phyloP scores from a whole-genome alignment of 441 rosid genomes.

The Lepidium campestre region DNA sequence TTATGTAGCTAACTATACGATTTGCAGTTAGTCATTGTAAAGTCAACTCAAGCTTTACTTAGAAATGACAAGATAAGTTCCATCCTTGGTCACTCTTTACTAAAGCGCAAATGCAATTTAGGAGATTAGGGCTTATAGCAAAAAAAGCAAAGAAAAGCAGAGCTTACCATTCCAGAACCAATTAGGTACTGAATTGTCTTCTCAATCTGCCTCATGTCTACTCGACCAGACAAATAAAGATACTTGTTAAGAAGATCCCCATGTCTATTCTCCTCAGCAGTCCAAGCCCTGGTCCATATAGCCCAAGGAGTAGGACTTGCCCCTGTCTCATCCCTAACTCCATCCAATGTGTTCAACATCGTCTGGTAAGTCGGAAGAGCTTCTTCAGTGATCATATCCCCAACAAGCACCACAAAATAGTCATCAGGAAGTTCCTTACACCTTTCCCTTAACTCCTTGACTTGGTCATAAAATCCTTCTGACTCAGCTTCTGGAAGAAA shows the following conservation, averaged over 20 bases:
- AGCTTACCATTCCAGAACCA: conserved; percentile 54
- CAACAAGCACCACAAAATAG: conserved; percentile 46
- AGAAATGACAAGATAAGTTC: background rate
- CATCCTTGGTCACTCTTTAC: background rate
- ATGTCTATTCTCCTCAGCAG: conserved; percentile 53
- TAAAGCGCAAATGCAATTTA: background rate
- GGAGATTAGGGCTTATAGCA: background rate
- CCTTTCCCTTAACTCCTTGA: conserved; percentile 43
- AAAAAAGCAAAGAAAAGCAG: background rate
- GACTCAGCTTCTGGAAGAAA: conserved; percentile 38
- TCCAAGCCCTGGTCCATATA: conserved; percentile 48
- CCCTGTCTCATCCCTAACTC: conserved; percentile 45
- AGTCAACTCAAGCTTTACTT: background rate
- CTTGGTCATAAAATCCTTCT: conserved; percentile 47
- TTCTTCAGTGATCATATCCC: conserved; percentile 57
- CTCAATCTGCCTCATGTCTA: conserved; percentile 50
- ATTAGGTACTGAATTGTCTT: conserved; percentile 50
- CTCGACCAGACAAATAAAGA: conserved; percentile 49
- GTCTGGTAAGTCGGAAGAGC: conserved; percentile 54
- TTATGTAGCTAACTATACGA: background rate
- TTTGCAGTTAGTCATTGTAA: background rate
- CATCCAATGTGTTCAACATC: conserved; percentile 46
- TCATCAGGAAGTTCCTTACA: conserved; percentile 43
- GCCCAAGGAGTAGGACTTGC: conserved; percentile 50
- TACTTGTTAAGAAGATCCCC: conserved; percentile 55